Evolutionary conservation across 2,329 filamentous ascomycete species (phyloP), one percentile per base, ranked within the genome.

Genomic region (Cladosporium austrohemisphaericum): DNA sequence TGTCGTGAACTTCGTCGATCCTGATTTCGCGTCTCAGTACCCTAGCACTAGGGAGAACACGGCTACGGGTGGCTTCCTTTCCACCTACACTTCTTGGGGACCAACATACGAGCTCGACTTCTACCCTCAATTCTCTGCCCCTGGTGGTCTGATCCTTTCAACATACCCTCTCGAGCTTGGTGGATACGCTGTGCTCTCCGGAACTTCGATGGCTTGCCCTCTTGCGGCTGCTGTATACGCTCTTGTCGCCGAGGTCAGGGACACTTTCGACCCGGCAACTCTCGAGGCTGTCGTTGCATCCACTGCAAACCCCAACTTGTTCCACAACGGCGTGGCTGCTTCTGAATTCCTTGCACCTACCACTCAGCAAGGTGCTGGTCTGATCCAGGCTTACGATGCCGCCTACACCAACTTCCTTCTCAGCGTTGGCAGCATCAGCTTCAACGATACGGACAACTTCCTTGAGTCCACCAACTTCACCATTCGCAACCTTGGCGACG

Each of bases 361-460:
- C 10, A 65, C 76, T 3, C 81, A 85, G 59, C 79, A 83, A 57
- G 82, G 82, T 9, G 76, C 67, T 22, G 82, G 82, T 29, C 67
- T 84, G 10, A 67, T 85, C 41, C 78, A 82, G 56, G 81, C 79
- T 3, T 76, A 77, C 53, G 77, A 82, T 50, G 78, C 80, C 3
- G 77, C 80, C 5, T 73, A 77, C 55, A 69, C 76, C 13, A 78
- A 71, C 2, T 75, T 76, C 2, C 59, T 78, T 10, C 67, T 84
- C 16, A 76, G 74, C 57, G 74, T 72, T 8, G 77, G 77, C n/a
- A 78, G 75, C 61, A 65, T 85, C 11, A 74, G 78, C 3, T 83
- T 84, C 67, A 84, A 85, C 60, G 81, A 85, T 62, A 81, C 80
- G 0, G 77, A 79, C 55, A 62, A 84, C 68, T 76, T 81, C 53